Conservation (phyloP, 345 rosid genomes). For the Moricandia moricandioides region DNA sequence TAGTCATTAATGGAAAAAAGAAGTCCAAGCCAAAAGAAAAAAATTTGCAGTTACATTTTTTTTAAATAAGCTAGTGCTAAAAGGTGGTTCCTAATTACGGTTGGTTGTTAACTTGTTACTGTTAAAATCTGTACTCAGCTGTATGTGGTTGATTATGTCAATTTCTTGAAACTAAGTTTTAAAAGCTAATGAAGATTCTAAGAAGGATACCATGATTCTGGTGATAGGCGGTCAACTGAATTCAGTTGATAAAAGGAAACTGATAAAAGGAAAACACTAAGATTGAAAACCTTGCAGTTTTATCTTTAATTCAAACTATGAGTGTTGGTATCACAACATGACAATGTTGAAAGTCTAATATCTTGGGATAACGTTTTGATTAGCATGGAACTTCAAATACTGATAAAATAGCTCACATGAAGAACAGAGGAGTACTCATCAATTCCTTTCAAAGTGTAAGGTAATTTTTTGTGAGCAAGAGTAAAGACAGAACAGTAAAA, state of each 20-base stretch:
- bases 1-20: too few species aligned
- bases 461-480: conserved; percentile 52
- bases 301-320: background rate
- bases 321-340: background rate
- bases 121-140: background rate
- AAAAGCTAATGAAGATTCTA: conserved; percentile 10
- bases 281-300: background rate
- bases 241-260: conserved; percentile 40
- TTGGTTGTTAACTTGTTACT: background rate
- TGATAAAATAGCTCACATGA: conserved; percentile 39
- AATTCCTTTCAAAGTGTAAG: conserved; percentile 54
- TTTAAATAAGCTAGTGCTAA: background rate
- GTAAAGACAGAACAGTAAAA: conserved; percentile 33
- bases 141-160: background rate
- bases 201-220: conserved; percentile 74
- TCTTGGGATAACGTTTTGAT: too few species aligned
- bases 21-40: too few species aligned
- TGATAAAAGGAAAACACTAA: conserved; percentile 23
- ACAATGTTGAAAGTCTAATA: background rate
- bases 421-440: conserved; percentile 63
- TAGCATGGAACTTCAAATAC: too few species aligned
- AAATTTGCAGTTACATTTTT: too few species aligned
- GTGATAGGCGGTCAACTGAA: conserved; percentile 75
- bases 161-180: background rate
- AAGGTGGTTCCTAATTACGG: background rate